Evolutionary conservation across 1,284 basidiomycete genomes (phyloP).

Genomic region (Leccinum insigne): DNA sequence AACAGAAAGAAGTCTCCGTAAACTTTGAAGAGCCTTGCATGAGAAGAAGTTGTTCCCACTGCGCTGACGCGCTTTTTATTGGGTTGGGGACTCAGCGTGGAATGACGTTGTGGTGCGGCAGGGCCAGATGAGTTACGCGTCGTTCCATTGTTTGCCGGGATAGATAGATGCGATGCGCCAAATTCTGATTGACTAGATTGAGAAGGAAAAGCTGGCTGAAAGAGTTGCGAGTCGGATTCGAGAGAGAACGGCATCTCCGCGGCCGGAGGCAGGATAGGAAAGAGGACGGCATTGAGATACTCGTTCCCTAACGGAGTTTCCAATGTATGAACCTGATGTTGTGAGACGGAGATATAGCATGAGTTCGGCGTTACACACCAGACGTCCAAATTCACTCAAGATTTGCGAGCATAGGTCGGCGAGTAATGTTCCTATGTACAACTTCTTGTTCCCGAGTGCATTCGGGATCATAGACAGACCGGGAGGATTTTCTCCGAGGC

Average conservation of each 20-base stretch:
- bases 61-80: constrained; percentile 61
- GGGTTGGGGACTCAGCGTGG: constrained; percentile 43
- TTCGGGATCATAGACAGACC: constrained; percentile 74
- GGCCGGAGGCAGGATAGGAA: constrained; percentile 58
- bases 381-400: constrained; percentile 75
- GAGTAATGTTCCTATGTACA: constrained; percentile 83
- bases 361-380: constrained; percentile 49
- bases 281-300: constrained; percentile 63
- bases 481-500: constrained; percentile 56
- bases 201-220: constrained; percentile 46
- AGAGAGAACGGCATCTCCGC: constrained; percentile 60
- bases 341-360: constrained; percentile 7
- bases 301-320: constrained; percentile 77
- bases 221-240: constrained; percentile 42
- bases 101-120: constrained; percentile 44
- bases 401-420: constrained; percentile 87
- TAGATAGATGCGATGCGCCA: constrained; percentile 38
- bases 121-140: constrained; percentile 59
- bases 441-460: constrained; percentile 77
- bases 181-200: constrained; percentile 61
- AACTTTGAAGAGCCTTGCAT: constrained; percentile 82
- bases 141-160: constrained; percentile 42
- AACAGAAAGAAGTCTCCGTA: constrained; percentile 89
- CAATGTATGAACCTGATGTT: constrained; percentile 55
- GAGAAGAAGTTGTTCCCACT: constrained; percentile 69